Base-by-base conservation (phyloP, 2,329 filamentous ascomycete genomes). In the Apiospora kogelbergensis region DNA sequence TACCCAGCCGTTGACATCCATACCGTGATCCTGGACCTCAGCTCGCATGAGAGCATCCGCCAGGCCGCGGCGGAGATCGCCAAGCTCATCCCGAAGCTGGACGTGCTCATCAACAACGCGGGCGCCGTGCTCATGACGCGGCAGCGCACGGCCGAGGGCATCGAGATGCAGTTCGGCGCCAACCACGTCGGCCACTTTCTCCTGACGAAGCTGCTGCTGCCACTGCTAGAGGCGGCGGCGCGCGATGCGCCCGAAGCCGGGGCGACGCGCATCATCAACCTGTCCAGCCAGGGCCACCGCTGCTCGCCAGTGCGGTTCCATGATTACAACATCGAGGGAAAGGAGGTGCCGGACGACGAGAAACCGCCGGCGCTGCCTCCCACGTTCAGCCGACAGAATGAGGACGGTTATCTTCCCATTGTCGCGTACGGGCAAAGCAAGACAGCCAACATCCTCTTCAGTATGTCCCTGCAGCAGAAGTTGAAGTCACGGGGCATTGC, bases 401-500 rank as follows among this genome's bases (percentile, higher is more conserved):
- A 75, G 0, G 79, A 81, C 64, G 80, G 80, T 4, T 82, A 81
- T 67, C 75, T 80, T 68, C 75, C 77, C 7, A 79, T 77, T n/a
- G 71, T 79, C 20, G 84, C 84, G 2, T 88, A 88, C 70, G 81
- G 80, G 1, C 84, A 85, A 72, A 84, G 83, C 72, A 88, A 88
- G 75, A 84, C 84, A 40, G 84, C 84, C 2, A 85, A 86, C 67
- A 81, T 86, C 13, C 73, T 85, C 63, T 84, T 85, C 69, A 81
- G 78, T 0, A 69, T 81, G 33, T 79, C 76, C 15, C 76, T 85
- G 15, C 81, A 83, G 15, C 71, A 80, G 42, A 75, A 78, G 45
- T 70, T 82, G 33, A 69, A 73, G 1, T 68, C 63, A 5, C 74
- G 77, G 78, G 0, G 81, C 1, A 78, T 85, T 22, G 73, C 75